phyloP scores from a whole-genome alignment of 2,329 filamentous ascomycete genomes.

The Neofusicoccum parvum region DNA sequence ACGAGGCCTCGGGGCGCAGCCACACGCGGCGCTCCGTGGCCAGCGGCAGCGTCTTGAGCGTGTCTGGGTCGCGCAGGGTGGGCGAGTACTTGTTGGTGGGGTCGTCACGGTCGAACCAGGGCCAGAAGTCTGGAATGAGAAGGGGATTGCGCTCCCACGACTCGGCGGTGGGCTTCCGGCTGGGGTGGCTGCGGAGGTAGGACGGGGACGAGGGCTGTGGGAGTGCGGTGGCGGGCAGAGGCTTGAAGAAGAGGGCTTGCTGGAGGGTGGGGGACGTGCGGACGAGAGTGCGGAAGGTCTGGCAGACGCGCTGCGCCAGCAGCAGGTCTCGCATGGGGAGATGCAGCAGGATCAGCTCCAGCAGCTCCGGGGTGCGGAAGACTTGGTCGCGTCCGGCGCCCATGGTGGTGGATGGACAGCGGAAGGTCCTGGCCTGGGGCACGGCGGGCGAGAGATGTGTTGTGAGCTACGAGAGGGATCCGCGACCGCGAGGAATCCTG shows the following conservation, averaged over 20 bases:
- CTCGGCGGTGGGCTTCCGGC: background rate
- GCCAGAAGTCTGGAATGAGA: background rate
- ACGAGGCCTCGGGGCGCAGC: conserved; percentile 2
- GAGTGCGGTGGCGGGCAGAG: background rate
- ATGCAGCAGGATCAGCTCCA: conserved; percentile 4
- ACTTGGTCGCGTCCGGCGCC: background rate
- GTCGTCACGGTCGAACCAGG: background rate
- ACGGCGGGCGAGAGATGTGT: too few species aligned
- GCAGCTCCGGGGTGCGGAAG: conserved; percentile 1
- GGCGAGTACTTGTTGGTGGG: too few species aligned
- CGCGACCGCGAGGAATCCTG: too few species aligned
- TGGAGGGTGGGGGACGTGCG: background rate
- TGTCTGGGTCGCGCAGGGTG: background rate
- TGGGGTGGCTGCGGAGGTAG: background rate
- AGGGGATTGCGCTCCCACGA: conserved; percentile 3
- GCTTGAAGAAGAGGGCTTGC: background rate
- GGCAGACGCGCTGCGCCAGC: background rate
- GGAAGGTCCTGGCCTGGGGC: too few species aligned
- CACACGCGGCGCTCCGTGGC: background rate
- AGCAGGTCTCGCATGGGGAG: conserved; percentile 3
- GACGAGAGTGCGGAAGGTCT: background rate
- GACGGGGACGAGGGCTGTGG: background rate
- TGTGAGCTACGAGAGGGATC: too few species aligned
- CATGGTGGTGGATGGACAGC: background rate
- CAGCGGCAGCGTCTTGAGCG: background rate